Evolutionary conservation across 768 basidiomycete species (phyloP).

Genomic region (Tubosaeta sp.): DNA sequence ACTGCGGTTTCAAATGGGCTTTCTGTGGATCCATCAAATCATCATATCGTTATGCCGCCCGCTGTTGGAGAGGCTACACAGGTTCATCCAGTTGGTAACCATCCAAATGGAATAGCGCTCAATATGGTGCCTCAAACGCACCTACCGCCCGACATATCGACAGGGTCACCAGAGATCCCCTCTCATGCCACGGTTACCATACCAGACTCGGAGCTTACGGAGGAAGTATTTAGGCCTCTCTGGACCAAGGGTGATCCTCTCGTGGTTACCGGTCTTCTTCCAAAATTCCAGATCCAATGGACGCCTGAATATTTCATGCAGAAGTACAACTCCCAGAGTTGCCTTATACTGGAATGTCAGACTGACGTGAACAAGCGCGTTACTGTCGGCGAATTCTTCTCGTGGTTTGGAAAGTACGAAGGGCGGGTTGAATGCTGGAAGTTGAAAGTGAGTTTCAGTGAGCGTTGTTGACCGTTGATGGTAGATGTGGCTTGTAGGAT

Average conservation of each 20-base stretch:
- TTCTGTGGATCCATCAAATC: slow-evolving; percentile 6
- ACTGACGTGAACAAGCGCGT: slow-evolving; percentile 57
- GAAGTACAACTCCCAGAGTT: slow-evolving; percentile 57
- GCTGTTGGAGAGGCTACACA: slow-evolving; percentile 8
- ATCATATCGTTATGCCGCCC: slow-evolving; percentile 1
- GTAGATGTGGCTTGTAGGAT: slow-evolving; percentile 48
- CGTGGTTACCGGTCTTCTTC: slow-evolving; percentile 63
- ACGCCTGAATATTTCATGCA: slow-evolving; percentile 76
- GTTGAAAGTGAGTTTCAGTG: slow-evolving; percentile 53
- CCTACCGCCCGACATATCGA: slow-evolving; percentile 1
- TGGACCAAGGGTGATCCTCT: slow-evolving; percentile 78
- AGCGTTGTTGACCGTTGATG: not conserved
- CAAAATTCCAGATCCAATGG: slow-evolving; percentile 70
- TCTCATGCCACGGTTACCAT: slow-evolving; percentile 45
- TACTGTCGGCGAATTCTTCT: slow-evolving; percentile 78
- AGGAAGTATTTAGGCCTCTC: slow-evolving; percentile 56
- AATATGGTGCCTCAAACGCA: slow-evolving; percentile 5
- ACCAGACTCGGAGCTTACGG: slow-evolving; percentile 46
- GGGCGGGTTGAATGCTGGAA: slow-evolving; percentile 61
- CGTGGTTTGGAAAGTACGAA: slow-evolving; percentile 65
- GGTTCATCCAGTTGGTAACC: slow-evolving; percentile 1
- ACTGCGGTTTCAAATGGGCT: slow-evolving; percentile 8
- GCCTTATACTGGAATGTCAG: slow-evolving; percentile 81
- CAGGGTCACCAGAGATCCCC: slow-evolving; percentile 36
- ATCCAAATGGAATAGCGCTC: slow-evolving; percentile 3